Base-by-base conservation (phyloP, 768 basidiomycete genomes). In the Clathrus columnatus region DNA sequence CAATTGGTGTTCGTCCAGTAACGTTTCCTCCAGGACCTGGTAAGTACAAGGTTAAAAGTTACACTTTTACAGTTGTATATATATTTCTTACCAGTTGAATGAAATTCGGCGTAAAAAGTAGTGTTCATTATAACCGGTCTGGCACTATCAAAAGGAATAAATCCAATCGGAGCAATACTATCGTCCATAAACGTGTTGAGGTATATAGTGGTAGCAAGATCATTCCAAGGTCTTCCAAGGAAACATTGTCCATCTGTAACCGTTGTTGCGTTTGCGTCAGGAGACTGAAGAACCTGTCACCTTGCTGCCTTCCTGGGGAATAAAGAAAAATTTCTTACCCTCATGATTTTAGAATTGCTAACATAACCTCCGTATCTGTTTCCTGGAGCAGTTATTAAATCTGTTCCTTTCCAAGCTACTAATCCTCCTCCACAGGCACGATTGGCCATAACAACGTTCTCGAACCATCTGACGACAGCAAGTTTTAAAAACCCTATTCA, bases 151-250 rank as follows among this genome's bases (percentile, higher is more conserved):
- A 80, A 83, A 0, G 79, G 70, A 1, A 65, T 76, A 69, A 76
- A 84, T 7, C 82, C 81, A 8, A 62, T 71, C 1, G 80, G 72
- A 6, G 68, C 48, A 29, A 83, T 73, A 59, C 73, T 79, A 11
- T 75, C 69, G 51, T 84, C 81, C 82, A 84, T 84, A 50, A 72
- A 76, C 0, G 75, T 82, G 5, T 66, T 67, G 7, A 83, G 64
- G 57, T 69, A 84, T 1, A 84, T 76, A 0, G 80, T 75, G 0
- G 73, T 73, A 0, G 82, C 78, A 6, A 79, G 65, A 50, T 77
- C 73, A 62, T 83, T 84, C 83, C 84, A 85, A 0, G 84, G 83
- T 2, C 83, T 75, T 71, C 83, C 82, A 7, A 85, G 69, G 64
- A 72, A 83, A 60, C 82, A 82, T 7, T 61, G 61, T 1, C 69